These are phyloP conservation scores for Saksenaea vasiformis DNA, from an alignment of 371 early-diverging fungal genomes.

Conservation along the genomic window DNA sequence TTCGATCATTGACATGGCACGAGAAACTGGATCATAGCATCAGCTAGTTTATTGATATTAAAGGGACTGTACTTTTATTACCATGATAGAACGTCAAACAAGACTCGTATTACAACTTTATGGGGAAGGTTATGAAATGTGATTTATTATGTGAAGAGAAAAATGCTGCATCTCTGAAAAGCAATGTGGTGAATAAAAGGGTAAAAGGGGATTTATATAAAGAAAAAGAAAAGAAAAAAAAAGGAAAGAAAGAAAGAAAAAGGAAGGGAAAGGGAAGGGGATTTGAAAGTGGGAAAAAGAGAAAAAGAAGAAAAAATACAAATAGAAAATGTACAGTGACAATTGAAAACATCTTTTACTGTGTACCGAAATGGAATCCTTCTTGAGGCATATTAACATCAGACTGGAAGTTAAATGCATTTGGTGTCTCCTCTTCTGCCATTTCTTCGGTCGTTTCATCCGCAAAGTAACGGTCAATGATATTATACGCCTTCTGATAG, in stretches of 20 bases:
- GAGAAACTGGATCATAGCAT: too few species aligned
- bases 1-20: too few species aligned
- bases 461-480: slow-evolving; percentile 94
- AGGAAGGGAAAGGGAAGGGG: not conserved
- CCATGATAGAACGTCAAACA: not conserved
- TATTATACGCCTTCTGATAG: slow-evolving; percentile 92
- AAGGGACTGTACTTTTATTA: too few species aligned
- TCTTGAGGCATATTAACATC: slow-evolving; percentile 22
- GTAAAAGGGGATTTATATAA: not conserved
- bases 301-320: not conserved
- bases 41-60: too few species aligned
- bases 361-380: slow-evolving; percentile 24
- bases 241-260: not conserved
- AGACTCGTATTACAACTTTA: not conserved
- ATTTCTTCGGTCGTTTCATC: slow-evolving; percentile 81
- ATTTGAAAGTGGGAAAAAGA: not conserved
- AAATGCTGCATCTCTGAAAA: slow-evolving; percentile 2
- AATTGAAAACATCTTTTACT: slow-evolving; percentile 1
- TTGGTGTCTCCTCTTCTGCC: slow-evolving; percentile 17
- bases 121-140: not conserved
- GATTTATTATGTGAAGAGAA: slow-evolving; percentile 1
- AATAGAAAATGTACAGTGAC: slow-evolving; percentile 1
- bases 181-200: not conserved
- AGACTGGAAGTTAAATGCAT: slow-evolving; percentile 16
- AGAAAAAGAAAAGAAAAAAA: not conserved